Percentiles rank a stretch among this genome's conserved stretches.
phyloP scores from a whole-genome alignment of 1,284 basidiomycete species.

The Amylostereum chailletii region DNA sequence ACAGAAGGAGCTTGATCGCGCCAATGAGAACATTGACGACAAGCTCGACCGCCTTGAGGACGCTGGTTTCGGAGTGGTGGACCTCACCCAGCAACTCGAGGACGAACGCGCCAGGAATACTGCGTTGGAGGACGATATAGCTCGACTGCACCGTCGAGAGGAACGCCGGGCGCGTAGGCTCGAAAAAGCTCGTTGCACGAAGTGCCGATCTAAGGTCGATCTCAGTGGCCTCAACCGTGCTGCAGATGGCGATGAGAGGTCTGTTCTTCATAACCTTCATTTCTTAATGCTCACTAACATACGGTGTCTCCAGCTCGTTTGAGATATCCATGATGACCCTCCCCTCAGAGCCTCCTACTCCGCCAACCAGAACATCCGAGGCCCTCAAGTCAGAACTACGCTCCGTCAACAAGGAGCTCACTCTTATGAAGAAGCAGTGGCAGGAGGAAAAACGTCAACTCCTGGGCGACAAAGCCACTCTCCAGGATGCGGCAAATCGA shows the following conservation, averaged over 20 bases:
- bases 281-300: constrained; percentile 3
- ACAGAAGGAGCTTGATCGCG: constrained; percentile 62
- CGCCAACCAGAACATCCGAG: constrained; percentile 56
- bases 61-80: constrained; percentile 63
- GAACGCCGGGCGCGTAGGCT: constrained; percentile 52
- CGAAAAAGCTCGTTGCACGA: constrained; percentile 50
- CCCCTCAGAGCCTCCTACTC: constrained; percentile 49
- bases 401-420: constrained; percentile 53
- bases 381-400: constrained; percentile 47
- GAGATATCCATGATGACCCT: constrained; percentile 40
- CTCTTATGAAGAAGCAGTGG: constrained; percentile 56
- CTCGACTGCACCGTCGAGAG: constrained; percentile 51
- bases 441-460: constrained; percentile 52
- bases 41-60: constrained; percentile 78
- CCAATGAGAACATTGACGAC: constrained; percentile 77
- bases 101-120: constrained; percentile 53
- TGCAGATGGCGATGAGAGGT: constrained; percentile 54
- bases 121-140: constrained; percentile 58
- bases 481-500: constrained; percentile 59
- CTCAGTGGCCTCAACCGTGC: constrained; percentile 30
- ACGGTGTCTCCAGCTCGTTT: constrained; percentile 32
- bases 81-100: constrained; percentile 59
- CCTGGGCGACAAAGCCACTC: constrained; percentile 58
- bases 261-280: constrained; percentile 7
- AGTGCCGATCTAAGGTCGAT: constrained; percentile 57